Conservation (phyloP, 306 rosid species). For the Rubus idaeus region DNA sequence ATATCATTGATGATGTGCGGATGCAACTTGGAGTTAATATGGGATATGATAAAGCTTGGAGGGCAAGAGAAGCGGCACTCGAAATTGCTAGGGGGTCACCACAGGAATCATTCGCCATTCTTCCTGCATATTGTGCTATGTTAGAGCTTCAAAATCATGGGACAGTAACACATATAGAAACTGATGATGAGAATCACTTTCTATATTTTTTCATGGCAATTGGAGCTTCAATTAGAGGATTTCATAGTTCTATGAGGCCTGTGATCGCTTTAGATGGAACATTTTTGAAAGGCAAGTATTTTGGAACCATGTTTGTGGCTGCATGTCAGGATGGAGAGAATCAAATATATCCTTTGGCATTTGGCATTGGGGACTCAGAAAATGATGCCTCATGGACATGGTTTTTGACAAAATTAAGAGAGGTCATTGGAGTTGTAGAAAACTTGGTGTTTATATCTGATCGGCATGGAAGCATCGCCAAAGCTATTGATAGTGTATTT, state of each 20-base stretch:
- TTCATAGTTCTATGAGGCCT: not conserved
- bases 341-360: not conserved
- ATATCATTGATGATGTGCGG: not conserved
- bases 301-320: not conserved
- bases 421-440: not conserved
- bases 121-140: not conserved
- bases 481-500: not conserved
- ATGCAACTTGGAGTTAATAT: conserved; percentile 13
- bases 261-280: not conserved
- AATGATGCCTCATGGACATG: not conserved
- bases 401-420: not conserved
- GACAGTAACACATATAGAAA: not conserved
- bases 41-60: conserved; percentile 24
- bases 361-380: not conserved
- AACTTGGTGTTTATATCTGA: conserved; percentile 9
- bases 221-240: not conserved
- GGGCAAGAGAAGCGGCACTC: not conserved
- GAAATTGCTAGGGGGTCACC: not conserved
- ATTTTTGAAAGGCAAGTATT: not conserved
- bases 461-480: not conserved
- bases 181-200: not conserved
- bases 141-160: not conserved
- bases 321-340: not conserved
- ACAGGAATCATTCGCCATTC: not conserved
- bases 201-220: not conserved